phyloP scores from a whole-genome alignment of 2,329 filamentous ascomycete species.

The Ceratocystis smalleyi region DNA sequence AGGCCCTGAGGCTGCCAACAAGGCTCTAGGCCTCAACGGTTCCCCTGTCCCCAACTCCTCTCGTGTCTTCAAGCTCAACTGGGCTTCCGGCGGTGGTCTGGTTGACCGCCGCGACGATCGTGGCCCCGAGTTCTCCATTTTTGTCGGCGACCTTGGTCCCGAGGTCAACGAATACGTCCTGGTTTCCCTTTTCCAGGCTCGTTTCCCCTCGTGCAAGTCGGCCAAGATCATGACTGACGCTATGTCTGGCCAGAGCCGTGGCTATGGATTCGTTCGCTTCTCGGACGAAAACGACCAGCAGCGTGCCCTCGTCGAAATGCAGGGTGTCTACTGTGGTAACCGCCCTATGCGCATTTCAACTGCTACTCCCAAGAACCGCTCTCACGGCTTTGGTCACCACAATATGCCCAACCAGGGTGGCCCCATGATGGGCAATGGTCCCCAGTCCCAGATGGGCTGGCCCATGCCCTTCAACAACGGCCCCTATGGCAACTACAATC shows the following conservation, averaged over 20 bases:
- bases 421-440: conserved; percentile 33
- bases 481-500: conserved; percentile 30
- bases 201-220: conserved; percentile 94
- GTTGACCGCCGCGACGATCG: conserved; percentile 92
- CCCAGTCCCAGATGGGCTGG: conserved; percentile 32
- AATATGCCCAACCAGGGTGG: conserved; percentile 28
- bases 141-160: conserved; percentile 91
- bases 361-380: conserved; percentile 85
- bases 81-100: conserved; percentile 90
- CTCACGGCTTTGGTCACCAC: conserved; percentile 28
- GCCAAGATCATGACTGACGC: conserved; percentile 99
- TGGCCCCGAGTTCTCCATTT: conserved; percentile 91
- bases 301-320: conserved; percentile 91
- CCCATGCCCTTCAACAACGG: conserved; percentile 20
- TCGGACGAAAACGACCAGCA: conserved; percentile 92
- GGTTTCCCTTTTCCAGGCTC: conserved; percentile 89
- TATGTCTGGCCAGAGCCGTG: conserved; percentile 91
- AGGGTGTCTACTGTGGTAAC: conserved; percentile 97
- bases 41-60: conserved; percentile 82
- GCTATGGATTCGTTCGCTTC: conserved; percentile 96
- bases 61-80: conserved; percentile 96
- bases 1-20: conserved; percentile 67
- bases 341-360: conserved; percentile 97
- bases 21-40: conserved; percentile 82
- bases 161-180: conserved; percentile 98